These are phyloP conservation scores for Ustilago xerochloae DNA, from an alignment of 1,284 basidiomycete genomes.

Conservation along the genomic window DNA sequence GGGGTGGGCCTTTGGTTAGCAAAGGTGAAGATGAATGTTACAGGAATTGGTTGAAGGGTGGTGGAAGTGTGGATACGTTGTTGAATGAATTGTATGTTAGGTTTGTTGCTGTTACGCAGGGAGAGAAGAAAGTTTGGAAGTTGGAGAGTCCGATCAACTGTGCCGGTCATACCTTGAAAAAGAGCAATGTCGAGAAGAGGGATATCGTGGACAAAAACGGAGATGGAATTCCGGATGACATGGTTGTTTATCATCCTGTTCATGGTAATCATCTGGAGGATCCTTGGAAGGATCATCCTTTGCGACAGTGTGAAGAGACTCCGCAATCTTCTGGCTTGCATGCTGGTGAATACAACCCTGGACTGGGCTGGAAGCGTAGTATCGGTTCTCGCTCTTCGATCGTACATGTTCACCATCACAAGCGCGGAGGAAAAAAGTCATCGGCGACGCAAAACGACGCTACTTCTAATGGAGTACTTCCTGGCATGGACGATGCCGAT, in stretches of 20 bases:
- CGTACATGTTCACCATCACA: slow-evolving; percentile 2
- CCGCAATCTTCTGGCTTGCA: too few relatives aligned
- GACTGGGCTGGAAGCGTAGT: slow-evolving; percentile 9
- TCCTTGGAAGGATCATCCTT: slow-evolving; percentile 19
- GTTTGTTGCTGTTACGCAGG: slow-evolving; percentile 3
- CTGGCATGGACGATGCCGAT: neutral
- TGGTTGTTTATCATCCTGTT: slow-evolving; percentile 21
- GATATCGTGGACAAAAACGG: neutral
- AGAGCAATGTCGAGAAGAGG: neutral
- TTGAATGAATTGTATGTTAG: slow-evolving; percentile 35
- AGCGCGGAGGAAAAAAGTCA: neutral
- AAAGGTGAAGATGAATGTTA: slow-evolving; percentile 7
- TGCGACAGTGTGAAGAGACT: too few relatives aligned
- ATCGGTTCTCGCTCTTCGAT: neutral
- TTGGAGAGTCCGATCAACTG: slow-evolving; percentile 11
- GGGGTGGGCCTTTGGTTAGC: neutral
- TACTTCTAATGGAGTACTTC: neutral
- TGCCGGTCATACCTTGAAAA: neutral
- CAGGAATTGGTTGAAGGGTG: neutral
- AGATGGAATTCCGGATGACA: slow-evolving; percentile 11
- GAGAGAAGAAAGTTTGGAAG: neutral
- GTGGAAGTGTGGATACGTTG: slow-evolving; percentile 1
- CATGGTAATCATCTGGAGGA: slow-evolving; percentile 19
- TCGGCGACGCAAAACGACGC: neutral
- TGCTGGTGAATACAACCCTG: neutral